phyloP scores from a whole-genome alignment of 2,329 filamentous ascomycete species.

The Zymoseptoria crescenta region DNA sequence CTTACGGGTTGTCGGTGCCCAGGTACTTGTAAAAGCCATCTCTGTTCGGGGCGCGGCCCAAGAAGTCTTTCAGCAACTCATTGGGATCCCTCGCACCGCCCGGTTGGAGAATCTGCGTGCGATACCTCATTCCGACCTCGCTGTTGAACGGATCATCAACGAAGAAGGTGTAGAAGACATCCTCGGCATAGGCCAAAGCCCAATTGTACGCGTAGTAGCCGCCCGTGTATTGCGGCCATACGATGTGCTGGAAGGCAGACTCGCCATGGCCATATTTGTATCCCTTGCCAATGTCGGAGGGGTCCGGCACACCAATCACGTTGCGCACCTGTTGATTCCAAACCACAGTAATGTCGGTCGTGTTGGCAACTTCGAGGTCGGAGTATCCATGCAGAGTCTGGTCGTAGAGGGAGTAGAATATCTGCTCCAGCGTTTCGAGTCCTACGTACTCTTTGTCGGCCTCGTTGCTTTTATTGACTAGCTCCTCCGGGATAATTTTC shows the following conservation, averaged over 20 bases:
- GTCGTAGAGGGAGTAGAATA: neutral
- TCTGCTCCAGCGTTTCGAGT: neutral
- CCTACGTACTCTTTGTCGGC: neutral
- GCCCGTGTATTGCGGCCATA: neutral
- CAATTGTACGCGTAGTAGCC: neutral
- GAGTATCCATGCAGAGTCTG: neutral
- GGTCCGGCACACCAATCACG: neutral
- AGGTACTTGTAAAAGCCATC: neutral
- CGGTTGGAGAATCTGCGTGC: neutral
- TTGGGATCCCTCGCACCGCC: neutral
- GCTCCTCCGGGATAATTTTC: neutral
- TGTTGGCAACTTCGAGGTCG: neutral
- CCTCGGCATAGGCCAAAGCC: neutral
- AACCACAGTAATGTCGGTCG: neutral
- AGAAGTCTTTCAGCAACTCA: neutral
- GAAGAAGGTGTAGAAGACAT: neutral
- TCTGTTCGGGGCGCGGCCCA: neutral
- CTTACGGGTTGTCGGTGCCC: neutral
- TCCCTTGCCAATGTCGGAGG: neutral
- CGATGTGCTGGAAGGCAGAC: neutral
- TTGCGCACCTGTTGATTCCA: neutral
- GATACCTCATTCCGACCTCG: neutral
- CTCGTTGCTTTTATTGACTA: neutral
- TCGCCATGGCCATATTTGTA: neutral
- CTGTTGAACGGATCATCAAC: neutral